Conservation (phyloP, 2,329 filamentous ascomycete species). For the Arachnopeziza araneosa region DNA sequence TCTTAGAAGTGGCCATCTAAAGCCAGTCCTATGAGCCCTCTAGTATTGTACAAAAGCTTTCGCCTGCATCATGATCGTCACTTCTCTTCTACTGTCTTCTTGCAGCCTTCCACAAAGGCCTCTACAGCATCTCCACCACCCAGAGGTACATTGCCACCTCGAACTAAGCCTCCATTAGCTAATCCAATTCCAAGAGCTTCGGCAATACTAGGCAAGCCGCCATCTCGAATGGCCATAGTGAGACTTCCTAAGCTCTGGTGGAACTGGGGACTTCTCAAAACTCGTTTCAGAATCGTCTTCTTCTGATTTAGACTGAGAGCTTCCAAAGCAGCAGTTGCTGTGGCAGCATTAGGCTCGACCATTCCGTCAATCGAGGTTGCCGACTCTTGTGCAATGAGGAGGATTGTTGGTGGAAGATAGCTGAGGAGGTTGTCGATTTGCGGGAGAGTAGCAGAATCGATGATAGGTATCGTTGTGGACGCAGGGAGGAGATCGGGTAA, state of each 20-base stretch:
- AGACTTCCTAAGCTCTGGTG: slow-evolving; percentile 79
- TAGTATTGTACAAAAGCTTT: background rate
- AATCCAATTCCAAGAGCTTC: slow-evolving; percentile 79
- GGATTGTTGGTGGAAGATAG: slow-evolving; percentile 71
- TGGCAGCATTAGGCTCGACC: slow-evolving; percentile 62
- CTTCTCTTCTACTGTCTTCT: slow-evolving; percentile 64
- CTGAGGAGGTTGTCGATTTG: slow-evolving; percentile 70
- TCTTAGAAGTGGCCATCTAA: background rate
- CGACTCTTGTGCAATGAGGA: slow-evolving; percentile 69
- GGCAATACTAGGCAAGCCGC: slow-evolving; percentile 82
- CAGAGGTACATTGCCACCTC: slow-evolving; percentile 72
- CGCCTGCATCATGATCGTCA: slow-evolving; percentile 2
- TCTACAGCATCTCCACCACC: slow-evolving; percentile 86
- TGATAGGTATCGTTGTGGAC: slow-evolving; percentile 69
- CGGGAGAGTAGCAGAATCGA: slow-evolving; percentile 51
- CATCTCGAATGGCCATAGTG: slow-evolving; percentile 83
- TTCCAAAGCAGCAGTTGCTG: slow-evolving; percentile 66
- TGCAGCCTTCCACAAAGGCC: slow-evolving; percentile 86
- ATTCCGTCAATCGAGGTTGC: slow-evolving; percentile 50
- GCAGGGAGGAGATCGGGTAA: slow-evolving; percentile 81
- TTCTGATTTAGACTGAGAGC: slow-evolving; percentile 72
- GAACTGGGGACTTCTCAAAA: slow-evolving; percentile 86
- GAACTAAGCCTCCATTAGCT: slow-evolving; percentile 76
- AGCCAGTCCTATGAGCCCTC: background rate
- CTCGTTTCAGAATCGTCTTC: slow-evolving; percentile 71